phyloP scores from a whole-genome alignment of 495 filamentous ascomycete genomes.

The Cudoniella acicularis region DNA sequence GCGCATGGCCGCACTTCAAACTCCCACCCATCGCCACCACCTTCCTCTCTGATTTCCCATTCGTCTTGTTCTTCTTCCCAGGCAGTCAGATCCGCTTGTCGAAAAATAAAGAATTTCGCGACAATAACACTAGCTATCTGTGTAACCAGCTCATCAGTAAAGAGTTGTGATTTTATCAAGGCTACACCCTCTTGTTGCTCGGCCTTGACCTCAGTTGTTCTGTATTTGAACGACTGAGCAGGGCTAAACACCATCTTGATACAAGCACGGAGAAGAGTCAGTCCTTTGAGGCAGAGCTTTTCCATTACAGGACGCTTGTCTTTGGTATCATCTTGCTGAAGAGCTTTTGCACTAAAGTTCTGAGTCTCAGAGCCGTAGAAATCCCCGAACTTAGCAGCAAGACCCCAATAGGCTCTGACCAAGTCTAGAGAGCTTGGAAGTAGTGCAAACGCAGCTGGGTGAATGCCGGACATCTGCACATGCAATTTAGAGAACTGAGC shows the following conservation, averaged over 20 bases:
- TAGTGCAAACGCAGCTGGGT: slow-evolving; percentile 75
- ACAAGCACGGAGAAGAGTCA: slow-evolving; percentile 80
- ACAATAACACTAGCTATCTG: slow-evolving; percentile 80
- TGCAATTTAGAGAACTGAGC: slow-evolving; percentile 90
- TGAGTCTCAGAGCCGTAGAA: slow-evolving; percentile 43
- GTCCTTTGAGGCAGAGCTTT: slow-evolving; percentile 71
- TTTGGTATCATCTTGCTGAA: slow-evolving; percentile 43
- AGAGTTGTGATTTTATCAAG: slow-evolving; percentile 63
- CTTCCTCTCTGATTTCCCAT: slow-evolving; percentile 85
- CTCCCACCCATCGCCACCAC: slow-evolving; percentile 74
- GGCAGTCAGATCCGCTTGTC: slow-evolving; percentile 75
- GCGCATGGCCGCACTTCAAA: slow-evolving; percentile 86
- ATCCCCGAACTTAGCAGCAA: slow-evolving; percentile 71
- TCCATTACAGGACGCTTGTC: slow-evolving; percentile 62
- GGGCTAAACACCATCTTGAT: slow-evolving; percentile 79
- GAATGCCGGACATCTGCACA: slow-evolving; percentile 70
- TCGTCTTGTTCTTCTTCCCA: slow-evolving; percentile 90
- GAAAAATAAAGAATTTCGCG: slow-evolving; percentile 83
- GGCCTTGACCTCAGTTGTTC: slow-evolving; percentile 62
- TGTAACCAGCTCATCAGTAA: slow-evolving; percentile 68
- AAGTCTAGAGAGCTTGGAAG: slow-evolving; percentile 75
- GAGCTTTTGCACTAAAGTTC: slow-evolving; percentile 35
- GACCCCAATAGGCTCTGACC: slow-evolving; percentile 75
- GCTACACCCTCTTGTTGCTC: slow-evolving; percentile 62
- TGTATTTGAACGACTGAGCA: slow-evolving; percentile 75